Base-by-base conservation (phyloP, 805 yeast species). In the Candida vartiovaarae region DNA sequence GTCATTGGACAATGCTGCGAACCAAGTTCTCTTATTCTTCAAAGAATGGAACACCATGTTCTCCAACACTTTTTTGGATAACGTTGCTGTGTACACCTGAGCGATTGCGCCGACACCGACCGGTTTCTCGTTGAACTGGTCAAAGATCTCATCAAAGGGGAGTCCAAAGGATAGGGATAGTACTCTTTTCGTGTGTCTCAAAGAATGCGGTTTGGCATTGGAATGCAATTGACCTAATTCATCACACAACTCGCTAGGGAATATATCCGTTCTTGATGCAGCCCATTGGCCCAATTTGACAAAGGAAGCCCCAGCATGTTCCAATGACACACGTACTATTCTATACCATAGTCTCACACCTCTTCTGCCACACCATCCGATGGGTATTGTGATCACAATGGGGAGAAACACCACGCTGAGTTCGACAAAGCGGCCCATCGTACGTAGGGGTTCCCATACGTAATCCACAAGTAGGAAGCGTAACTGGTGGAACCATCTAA, bases 91-190 rank as follows among this genome's bases (percentile, higher is more conserved):
- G 63, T 91, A 86, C 3, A 93, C 99, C 63, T 93, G 99, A 1
- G 96, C 99, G 67, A 93, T 93, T 2, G 99, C 96, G 10, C 99
- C 99, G n/a, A 91, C 91, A 1, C 99, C 99, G 6, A 90, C 66
- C 0, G 98, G 98, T 33, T 61, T 70, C 28, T 76, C 80, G 31
- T 76, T 66, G 55, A 93, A 86, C 50, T 82, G 87, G 29, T 82
- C 89, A 61, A 91, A 93, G 5, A 89, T 76, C 32, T 86, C 87
- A 11, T 84, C 85, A 49, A 75, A 25, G 7, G 70, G 64, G 54
- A 70, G 56, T 15, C 66, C 64, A 51, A 88, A 84, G 10, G 90
- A 76, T 25, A 72, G 65, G 32, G 74, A 66, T 5, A 93, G 61
- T 8, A 77, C 77, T 23, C 62, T 54, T 54, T 75, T 74, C 1